These are phyloP conservation scores for Melocanna baccifera DNA, from an alignment of 176 grass and related monocot species.

Conservation along the genomic window DNA sequence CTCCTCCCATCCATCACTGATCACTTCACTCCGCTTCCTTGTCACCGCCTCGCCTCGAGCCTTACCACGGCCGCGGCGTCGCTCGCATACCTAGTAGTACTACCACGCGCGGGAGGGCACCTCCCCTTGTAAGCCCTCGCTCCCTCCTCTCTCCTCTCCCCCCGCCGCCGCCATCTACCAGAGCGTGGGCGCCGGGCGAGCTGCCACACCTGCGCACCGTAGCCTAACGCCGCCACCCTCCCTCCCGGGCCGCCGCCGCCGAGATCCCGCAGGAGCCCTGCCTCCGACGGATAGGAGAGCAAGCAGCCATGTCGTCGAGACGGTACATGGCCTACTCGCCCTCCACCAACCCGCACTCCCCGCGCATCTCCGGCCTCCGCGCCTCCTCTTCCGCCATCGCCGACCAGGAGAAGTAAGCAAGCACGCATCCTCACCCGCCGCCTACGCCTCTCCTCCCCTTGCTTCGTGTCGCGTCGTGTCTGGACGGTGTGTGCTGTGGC, in stretches of 20 bases:
- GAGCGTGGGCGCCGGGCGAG: not conserved
- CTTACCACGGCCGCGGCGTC: not conserved
- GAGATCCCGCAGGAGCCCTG: conserved; percentile 21
- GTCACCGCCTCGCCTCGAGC: conserved; percentile 14
- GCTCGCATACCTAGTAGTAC: not conserved
- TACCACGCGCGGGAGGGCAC: not conserved
- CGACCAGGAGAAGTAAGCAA: conserved; percentile 79
- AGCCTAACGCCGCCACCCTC: not conserved
- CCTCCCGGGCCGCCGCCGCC: not conserved
- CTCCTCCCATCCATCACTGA: not conserved
- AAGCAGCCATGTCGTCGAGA: conserved; percentile 60
- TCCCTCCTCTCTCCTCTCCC: not conserved
- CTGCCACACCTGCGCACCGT: not conserved
- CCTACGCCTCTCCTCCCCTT: not conserved
- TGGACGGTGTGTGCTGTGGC: not conserved
- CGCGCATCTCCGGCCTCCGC: conserved; percentile 68
- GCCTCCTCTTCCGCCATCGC: conserved; percentile 46
- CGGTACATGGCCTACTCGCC: conserved; percentile 97
- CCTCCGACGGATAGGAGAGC: conserved; percentile 11
- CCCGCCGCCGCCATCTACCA: conserved; percentile 2
- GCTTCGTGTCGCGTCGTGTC: not conserved
- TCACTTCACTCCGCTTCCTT: not conserved
- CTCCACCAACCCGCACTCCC: conserved; percentile 83
- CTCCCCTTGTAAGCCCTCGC: conserved; percentile 32
- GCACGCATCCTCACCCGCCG: not conserved